phyloP scores from a whole-genome alignment of 495 filamentous ascomycete genomes.

The Penicillium herquei region DNA sequence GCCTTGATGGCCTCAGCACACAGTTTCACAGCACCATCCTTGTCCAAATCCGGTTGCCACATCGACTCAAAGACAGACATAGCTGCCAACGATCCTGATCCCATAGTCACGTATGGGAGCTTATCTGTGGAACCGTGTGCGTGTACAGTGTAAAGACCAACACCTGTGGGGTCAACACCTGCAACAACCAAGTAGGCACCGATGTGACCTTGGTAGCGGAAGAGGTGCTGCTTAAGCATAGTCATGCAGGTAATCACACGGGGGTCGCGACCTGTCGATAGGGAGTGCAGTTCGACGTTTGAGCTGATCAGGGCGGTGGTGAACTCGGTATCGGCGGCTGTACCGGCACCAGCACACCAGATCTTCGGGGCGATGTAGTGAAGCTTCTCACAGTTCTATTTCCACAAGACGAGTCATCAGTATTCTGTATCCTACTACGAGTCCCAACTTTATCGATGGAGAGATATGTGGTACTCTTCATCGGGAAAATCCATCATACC shows the following conservation, averaged over 20 bases:
- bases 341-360: constrained; percentile 99
- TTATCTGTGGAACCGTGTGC: constrained; percentile 99
- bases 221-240: constrained; percentile 98
- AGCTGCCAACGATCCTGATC: constrained; percentile 89
- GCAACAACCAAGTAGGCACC: constrained; percentile 98
- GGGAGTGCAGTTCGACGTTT: constrained; percentile 92
- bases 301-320: constrained; percentile 98
- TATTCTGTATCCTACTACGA: not conserved
- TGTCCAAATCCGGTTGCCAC: constrained; percentile 80
- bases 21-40: constrained; percentile 78
- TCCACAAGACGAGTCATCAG: not conserved
- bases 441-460: not conserved
- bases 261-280: constrained; percentile 92
- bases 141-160: constrained; percentile 97
- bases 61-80: constrained; percentile 98
- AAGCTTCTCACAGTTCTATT: constrained; percentile 96
- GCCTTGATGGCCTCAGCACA: constrained; percentile 87
- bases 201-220: constrained; percentile 96
- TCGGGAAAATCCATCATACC: constrained; percentile 37
- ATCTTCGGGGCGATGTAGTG: constrained; percentile 99
- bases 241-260: constrained; percentile 99
- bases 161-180: constrained; percentile 93
- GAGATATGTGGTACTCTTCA: too few species aligned
- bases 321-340: constrained; percentile 98
- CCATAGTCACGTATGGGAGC: constrained; percentile 99